Evolutionary conservation across 129 eudicot species (phyloP).

Genomic region (Saposhnikovia divaricata): DNA sequence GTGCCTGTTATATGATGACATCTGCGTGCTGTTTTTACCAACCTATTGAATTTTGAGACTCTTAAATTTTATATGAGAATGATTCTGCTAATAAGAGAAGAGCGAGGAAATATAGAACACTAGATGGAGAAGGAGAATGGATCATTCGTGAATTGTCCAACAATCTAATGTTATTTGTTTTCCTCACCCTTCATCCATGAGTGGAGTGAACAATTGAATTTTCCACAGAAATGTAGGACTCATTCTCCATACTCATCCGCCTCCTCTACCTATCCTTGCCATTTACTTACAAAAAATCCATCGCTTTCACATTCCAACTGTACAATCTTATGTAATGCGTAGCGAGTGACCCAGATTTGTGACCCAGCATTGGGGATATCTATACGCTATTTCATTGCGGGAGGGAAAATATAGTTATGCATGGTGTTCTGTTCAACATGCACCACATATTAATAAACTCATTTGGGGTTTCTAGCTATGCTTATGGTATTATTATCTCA

Average conservation of each 20-base stretch:
- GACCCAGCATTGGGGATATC: neutral
- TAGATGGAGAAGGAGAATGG: neutral
- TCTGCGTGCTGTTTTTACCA: neutral
- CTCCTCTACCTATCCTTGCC: neutral
- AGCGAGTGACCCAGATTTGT: too few relatives aligned
- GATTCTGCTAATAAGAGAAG: neutral
- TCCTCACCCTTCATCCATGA: neutral
- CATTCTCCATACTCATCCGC: too few relatives aligned
- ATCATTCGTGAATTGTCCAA: neutral
- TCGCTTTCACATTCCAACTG: neutral
- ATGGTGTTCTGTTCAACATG: neutral
- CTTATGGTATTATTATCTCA: neutral
- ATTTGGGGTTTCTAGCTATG: neutral
- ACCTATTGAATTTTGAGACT: neutral
- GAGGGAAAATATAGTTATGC: neutral
- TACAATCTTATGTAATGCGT: neutral
- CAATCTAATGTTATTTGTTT: neutral
- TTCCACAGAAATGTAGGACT: neutral
- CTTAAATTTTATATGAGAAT: neutral
- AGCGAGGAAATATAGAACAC: neutral
- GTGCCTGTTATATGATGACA: neutral
- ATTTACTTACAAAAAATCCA: neutral
- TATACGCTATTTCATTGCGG: neutral
- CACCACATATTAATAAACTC: neutral
- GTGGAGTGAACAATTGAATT: neutral